A percentile compares a stretch with the other conserved stretches of the same genome.
These are phyloP conservation scores for Coffea eugenioides DNA, from an alignment of 257 asterid species.

Conservation along the genomic window DNA sequence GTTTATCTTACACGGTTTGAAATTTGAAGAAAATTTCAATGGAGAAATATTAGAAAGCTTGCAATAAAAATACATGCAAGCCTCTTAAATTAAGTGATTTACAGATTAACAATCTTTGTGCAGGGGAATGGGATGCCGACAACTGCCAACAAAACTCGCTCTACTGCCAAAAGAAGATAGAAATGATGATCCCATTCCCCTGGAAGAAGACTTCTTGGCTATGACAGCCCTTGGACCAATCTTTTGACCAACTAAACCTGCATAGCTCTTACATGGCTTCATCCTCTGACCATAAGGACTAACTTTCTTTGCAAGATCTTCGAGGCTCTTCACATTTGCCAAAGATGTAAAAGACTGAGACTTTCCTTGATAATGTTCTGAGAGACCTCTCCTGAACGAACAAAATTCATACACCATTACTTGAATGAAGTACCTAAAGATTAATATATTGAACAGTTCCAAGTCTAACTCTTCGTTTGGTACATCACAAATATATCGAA, in stretches of 20 bases:
- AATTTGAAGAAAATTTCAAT: not conserved
- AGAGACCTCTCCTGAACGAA: slow-evolving; percentile 54
- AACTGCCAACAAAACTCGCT: slow-evolving; percentile 13
- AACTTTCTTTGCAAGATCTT: slow-evolving; percentile 61
- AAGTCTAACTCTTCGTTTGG: not conserved
- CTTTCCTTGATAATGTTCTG: slow-evolving; percentile 55
- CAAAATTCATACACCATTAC: not conserved
- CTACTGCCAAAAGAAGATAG: slow-evolving; percentile 13
- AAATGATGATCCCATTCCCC: slow-evolving; percentile 16
- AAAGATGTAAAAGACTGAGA: slow-evolving; percentile 50
- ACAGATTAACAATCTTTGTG: slow-evolving; percentile 9
- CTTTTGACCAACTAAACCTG: slow-evolving; percentile 33
- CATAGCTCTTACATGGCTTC: slow-evolving; percentile 55
- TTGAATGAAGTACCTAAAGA: not conserved
- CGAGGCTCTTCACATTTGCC: slow-evolving; percentile 43
- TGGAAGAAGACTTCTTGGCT: slow-evolving; percentile 37
- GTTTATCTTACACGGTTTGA: not conserved
- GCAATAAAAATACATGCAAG: not conserved
- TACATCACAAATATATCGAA: not conserved
- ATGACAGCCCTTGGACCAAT: slow-evolving; percentile 58
- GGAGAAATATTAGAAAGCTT: not conserved
- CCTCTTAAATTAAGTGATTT: not conserved
- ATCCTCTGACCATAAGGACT: slow-evolving; percentile 33
- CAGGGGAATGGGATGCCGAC: slow-evolving; percentile 7
- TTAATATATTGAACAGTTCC: not conserved